Evolutionary conservation across 2,329 filamentous ascomycete genomes (phyloP), one percentile per base, ranked within the genome.

Genomic region (Aspergillus sp.): DNA sequence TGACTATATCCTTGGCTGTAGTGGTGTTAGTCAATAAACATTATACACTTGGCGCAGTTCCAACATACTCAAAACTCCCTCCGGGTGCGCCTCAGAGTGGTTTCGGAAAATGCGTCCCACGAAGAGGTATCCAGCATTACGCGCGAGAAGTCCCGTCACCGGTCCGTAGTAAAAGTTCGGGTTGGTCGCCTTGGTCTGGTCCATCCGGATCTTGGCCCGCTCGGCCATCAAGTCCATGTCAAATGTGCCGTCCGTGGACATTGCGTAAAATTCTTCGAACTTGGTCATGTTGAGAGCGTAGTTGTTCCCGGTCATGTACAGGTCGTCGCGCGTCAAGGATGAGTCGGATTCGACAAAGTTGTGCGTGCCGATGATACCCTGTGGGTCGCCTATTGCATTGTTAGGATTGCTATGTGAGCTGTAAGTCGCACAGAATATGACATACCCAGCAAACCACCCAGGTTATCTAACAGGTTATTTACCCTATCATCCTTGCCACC

Each of bases 331-430:
- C 0, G 76, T 79, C 41, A 72, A 69, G 39, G 76, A 80, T 0
- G 67, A 74, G 59, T 81, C 78, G 0, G 72, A 65, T 64, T 81
- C 78, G 55, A 79, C 75, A 47, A 75, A 73, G 58, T 80, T 79
- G 59, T 82, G 79, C 3, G 73, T 73, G n/a, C 74, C 74, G 12
- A 63, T 62, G 2, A 81, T 66, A 4, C 76, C 76, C 38, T 71
- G 70, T 0, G 75, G 75, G 13, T 66, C 66, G 2, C 73, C 71
- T 57, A 43, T 33, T 56, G 45, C 10, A 50, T 30, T 30, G n/a
- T 46, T 33, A 44, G 19, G 19, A 4, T 5, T 5, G 33, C 33
- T 39, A 19, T 19, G 4, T 23, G 9, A 15, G 3, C 3, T 9
- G 2, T 4, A 19, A 10, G 12, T 4, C 3, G 5, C 10, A 4